Evolutionary conservation across 768 basidiomycete species (phyloP).

Genomic region (Coprinellus aureogranulatus): DNA sequence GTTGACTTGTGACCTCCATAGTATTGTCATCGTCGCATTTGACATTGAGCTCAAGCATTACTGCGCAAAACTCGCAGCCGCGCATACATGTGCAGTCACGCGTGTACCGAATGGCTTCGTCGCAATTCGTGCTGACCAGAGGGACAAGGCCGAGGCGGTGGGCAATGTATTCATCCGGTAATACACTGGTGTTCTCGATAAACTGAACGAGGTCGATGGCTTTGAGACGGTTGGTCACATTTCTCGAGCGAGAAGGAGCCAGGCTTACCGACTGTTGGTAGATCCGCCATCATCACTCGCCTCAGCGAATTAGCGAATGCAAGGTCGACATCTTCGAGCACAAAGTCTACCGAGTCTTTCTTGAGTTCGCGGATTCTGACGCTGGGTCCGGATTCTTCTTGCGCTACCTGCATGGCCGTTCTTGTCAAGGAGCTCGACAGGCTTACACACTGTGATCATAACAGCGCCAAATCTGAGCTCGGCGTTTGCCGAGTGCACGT

Average conservation of each 20-base stretch:
- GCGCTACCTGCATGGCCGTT: constrained; percentile 32
- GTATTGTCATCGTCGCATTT: constrained; percentile 69
- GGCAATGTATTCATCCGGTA: constrained; percentile 96
- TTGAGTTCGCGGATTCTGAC: constrained; percentile 84
- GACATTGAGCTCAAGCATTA: constrained; percentile 77
- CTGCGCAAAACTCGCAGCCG: constrained; percentile 83
- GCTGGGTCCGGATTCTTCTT: constrained; percentile 57
- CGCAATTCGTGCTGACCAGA: constrained; percentile 81
- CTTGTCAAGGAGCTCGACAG: background rate
- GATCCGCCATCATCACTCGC: constrained; percentile 92
- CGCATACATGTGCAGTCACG: constrained; percentile 92
- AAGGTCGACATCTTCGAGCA: constrained; percentile 93
- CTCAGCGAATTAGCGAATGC: constrained; percentile 94
- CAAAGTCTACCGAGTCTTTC: constrained; percentile 84
- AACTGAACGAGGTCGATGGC: constrained; percentile 98
- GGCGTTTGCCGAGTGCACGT: background rate
- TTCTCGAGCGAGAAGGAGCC: background rate
- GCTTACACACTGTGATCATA: background rate
- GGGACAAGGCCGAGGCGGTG: constrained; percentile 96
- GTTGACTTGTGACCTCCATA: constrained; percentile 83
- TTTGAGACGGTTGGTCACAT: constrained; percentile 29
- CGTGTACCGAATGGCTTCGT: constrained; percentile 81
- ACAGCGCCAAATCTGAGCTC: background rate
- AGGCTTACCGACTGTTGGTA: constrained; percentile 87
- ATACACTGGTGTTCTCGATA: constrained; percentile 83